Base-by-base conservation (phyloP, 2,329 filamentous ascomycete species). In the Pseudogymnoascus sp. region DNA sequence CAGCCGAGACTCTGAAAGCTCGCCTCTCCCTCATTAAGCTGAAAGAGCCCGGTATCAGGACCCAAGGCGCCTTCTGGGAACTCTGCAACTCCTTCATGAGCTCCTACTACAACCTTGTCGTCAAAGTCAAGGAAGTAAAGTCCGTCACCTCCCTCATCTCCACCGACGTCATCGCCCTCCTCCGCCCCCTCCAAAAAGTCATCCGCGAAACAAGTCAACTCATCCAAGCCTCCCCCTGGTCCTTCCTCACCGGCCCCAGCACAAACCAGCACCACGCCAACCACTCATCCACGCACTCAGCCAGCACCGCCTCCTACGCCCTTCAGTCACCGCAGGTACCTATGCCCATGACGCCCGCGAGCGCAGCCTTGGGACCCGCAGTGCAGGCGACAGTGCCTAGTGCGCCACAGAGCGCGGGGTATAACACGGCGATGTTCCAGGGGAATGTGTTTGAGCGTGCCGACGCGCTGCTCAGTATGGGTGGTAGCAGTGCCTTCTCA, bases 351-450 rank as follows among this genome's bases (percentile, higher is more conserved):
- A 97, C 92, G 1, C 92, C 93, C 6, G 83, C 96, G 65, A 94
- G 90, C 68, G 92, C 92, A 13, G 92, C 92, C 1, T 80, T 97
- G 4, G 93, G 92, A 0, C 91, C 92, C 5, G 92, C 92, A 17
- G 90, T 92, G 61, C 92, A 96, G 74, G 92, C 92, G 0, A 97
- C 91, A 0, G 87, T 96, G 9, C 89, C 91, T 3, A 90, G 83
- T 2, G 90, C 85, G 0, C 85, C 85, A 8, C 69, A 71, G 27
- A 71, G 66, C 29, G 68, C 66, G 8, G 63, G 70, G 1, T 73
- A 70, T 58, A 66, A 66, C 36, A 36, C 61, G 9, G 60, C 63
- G 6, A 70, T 71, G 66, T 72, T 72, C 44, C 62, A 60, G 15
- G 67, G 70, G 21, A 70, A 69, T 55, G 68, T 71, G 7, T 74